Base-by-base conservation (phyloP, 129 eudicot genomes). In the Calendula officinalis region DNA sequence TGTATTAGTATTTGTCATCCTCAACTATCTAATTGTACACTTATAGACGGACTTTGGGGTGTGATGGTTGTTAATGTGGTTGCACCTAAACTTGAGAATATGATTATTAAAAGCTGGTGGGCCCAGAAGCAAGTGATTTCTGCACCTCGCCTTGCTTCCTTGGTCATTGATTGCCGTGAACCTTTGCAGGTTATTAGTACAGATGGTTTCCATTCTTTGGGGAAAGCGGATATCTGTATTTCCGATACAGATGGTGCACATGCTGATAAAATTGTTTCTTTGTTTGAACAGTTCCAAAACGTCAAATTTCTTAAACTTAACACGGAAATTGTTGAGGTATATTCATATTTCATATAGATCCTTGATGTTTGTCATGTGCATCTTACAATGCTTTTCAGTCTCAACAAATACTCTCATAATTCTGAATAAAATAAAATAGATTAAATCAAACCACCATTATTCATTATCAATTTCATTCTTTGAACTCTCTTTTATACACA, bases 71-170 rank as follows among this genome's bases (percentile, higher is more conserved):
- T 71, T 45, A 52, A 62, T 3, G 68, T 71, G 54, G 43, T 42
- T 42, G 54, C 72, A 42, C 72, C 63, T 16, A 55, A 55, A 52
- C 64, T 62, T 4, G 16, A 46, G 63, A 48, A 61, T 41, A 69
- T 71, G n/a, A 27, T 27, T 39, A 52, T 71, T 13, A 27, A 22
- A 33, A 4, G 3, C 3, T 42, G 62, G 12, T 6, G 11, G 4
- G 12, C 8, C 3, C 5, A 17, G 6, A 42, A 61, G 62, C 43
- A 12, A 51, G 27, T 37, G 55, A 47, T 59, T 40, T 51, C 27
- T 33, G 62, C 70, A 62, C 69, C 48, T 12, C 9, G 35, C 13
- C 70, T 71, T 44, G 51, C 12, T n/a, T 71, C 69, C 22, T 71
- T 71, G 38, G 11, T 32, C 41, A 10, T 8, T 30, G 9, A 27